Evolutionary conservation across 2,329 filamentous ascomycete genomes (phyloP).

Genomic region (Raffaelea ambrosiae): DNA sequence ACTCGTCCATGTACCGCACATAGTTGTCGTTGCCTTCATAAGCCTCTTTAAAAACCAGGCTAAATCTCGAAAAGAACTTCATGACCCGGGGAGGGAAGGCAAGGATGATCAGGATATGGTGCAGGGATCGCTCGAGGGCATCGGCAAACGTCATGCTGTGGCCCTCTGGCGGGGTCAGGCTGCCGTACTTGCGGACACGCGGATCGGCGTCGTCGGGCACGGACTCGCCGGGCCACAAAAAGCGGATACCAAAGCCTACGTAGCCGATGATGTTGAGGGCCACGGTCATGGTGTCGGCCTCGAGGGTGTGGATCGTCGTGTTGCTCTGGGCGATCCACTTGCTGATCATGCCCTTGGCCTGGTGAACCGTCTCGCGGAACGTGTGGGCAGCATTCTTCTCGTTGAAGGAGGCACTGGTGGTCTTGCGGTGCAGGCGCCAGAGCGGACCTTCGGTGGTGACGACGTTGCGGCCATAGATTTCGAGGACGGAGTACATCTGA

Average conservation of each 20-base stretch:
- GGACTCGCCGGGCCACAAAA: conserved; percentile 56
- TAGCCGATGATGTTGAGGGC: conserved; percentile 51
- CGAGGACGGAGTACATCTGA: conserved; percentile 47
- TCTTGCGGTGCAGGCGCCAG: conserved; percentile 68
- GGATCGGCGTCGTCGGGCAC: conserved; percentile 32
- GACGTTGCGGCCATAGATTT: conserved; percentile 64
- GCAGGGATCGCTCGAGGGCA: conserved; percentile 51
- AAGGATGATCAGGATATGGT: conserved; percentile 55
- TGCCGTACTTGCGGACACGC: conserved; percentile 39
- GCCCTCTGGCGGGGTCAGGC: conserved; percentile 36
- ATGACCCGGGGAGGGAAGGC: conserved; percentile 41
- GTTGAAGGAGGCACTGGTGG: conserved; percentile 63
- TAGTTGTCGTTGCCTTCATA: conserved; percentile 53
- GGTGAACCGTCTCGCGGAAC: conserved; percentile 52
- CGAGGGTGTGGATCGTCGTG: conserved; percentile 42
- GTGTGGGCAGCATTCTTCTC: conserved; percentile 64
- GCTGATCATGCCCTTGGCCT: conserved; percentile 53
- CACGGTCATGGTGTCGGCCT: conserved; percentile 57
- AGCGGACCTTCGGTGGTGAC: conserved; percentile 58
- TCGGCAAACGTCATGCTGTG: conserved; percentile 59
- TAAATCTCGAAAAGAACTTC: too few relatives aligned
- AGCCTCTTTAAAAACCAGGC: conserved; percentile 23
- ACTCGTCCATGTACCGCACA: conserved; percentile 59
- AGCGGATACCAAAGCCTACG: conserved; percentile 60
- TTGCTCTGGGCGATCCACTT: conserved; percentile 41